Base-by-base conservation (phyloP, 768 basidiomycete species). In the Mycena metata region DNA sequence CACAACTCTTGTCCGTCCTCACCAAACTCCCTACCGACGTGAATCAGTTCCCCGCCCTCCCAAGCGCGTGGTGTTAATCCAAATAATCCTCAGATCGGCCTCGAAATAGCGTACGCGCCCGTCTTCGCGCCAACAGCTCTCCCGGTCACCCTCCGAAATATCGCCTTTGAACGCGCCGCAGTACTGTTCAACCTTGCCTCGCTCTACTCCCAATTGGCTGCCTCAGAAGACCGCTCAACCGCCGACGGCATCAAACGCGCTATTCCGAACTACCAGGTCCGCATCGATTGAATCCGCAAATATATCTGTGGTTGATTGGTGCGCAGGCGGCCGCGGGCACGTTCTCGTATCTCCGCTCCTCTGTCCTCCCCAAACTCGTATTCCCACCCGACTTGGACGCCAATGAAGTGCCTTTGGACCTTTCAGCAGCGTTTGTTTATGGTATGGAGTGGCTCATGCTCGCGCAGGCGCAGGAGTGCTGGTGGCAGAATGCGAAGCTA, bases 381-480 rank as follows among this genome's bases (percentile, higher is more conserved):
- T 80, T 85, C 23, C 76, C 86, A 0, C 79, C 82, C 9, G 83
- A 39, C 39, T 10, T 15, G 39, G 39, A 86, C 21, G 82, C 83
- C 47, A 88, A 90, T 42, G 83, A 88, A n/a, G 74, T 77, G 2
- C 89, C 91, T 0, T 72, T 83, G 17, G 97, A 98, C 76, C 84
- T 98, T 30, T 86, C 90, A 0, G 79, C 81, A 26, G 75, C 86
- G 0, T 90, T 92, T 72, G 74, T 94, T 24, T 83, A 82, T 52
- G 84, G 88, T 30, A 75, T 98, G 47, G 89, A 94, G 75, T 87
- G 80, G 70, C 85, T 98, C 62, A 91, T 95, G 89, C 85, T 96
- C 6, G 96, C 96, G 0, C 95, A 98, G 78, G 96, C 96, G 1
- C 97, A 99, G 72, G 98, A 99, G 80, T 97, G 95, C 76, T 95